Percentiles rank a stretch among this genome's conserved stretches.
These are phyloP conservation scores for Aureobasidium sp. DNA, from an alignment of 2,329 filamentous ascomycete genomes.

Conservation along the genomic window DNA sequence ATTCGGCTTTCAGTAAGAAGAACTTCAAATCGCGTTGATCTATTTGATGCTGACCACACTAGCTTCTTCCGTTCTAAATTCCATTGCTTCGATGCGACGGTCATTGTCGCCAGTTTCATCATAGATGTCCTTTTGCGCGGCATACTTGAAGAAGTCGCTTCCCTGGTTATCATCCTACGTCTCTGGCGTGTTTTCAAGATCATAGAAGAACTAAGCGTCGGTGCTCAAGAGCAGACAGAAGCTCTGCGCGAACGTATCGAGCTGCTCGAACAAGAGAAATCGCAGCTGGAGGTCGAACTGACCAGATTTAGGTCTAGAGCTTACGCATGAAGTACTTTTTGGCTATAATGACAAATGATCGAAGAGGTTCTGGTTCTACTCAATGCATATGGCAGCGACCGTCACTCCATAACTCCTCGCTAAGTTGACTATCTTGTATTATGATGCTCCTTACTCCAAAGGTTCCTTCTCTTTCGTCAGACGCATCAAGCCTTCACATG, in stretches of 20 bases:
- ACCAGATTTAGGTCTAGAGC: not conserved
- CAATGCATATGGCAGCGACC: not conserved
- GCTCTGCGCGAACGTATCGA: conserved; percentile 47
- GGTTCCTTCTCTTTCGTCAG: not conserved
- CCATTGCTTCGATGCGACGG: conserved; percentile 56
- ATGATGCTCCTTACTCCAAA: not conserved
- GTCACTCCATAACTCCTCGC: conserved; percentile 3
- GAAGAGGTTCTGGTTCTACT: not conserved
- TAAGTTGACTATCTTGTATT: not conserved
- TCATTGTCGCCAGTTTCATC: conserved; percentile 56
- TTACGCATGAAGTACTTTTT: not conserved
- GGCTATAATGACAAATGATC: not conserved
- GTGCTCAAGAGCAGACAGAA: conserved; percentile 56
- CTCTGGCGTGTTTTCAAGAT: conserved; percentile 66
- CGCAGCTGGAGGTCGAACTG: conserved; percentile 2
- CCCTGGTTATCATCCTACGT: conserved; percentile 58
- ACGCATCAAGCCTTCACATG: not conserved
- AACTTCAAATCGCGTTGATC: not conserved
- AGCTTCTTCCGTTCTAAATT: conserved; percentile 41
- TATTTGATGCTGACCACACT: not conserved
- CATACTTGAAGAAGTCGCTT: conserved; percentile 55
- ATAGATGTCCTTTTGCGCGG: conserved; percentile 56
- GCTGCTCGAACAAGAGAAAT: conserved; percentile 44
- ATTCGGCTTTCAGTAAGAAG: conserved; percentile 51
- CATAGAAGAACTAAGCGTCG: conserved; percentile 59